Percentiles rank a stretch among this genome's conserved stretches.
These are phyloP conservation scores for Penicillium steckii DNA, from an alignment of 495 filamentous ascomycete species.

Conservation along the genomic window DNA sequence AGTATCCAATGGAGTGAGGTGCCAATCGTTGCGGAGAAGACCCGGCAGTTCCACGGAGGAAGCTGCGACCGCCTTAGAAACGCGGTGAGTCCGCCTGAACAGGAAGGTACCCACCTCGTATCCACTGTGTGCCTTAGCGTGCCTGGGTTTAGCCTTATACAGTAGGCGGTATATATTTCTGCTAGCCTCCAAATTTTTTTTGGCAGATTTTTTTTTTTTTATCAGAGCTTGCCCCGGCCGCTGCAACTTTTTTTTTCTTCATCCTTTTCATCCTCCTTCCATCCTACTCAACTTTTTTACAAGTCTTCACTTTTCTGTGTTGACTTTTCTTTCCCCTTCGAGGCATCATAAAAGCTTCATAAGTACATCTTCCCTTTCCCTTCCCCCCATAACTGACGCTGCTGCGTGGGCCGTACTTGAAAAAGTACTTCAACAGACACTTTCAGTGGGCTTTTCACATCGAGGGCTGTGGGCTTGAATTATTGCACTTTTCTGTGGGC, in stretches of 20 bases:
- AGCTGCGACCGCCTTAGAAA: neutral
- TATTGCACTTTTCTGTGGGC: conserved; percentile 45
- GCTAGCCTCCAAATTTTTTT: conserved; percentile 37
- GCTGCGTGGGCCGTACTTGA: conserved; percentile 39
- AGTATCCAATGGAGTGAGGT: no score
- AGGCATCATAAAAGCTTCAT: conserved; percentile 12
- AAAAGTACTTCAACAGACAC: conserved; percentile 47
- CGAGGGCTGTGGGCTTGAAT: conserved; percentile 51
- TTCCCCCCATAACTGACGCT: conserved; percentile 35
- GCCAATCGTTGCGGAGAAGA: neutral
- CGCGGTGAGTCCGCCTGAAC: conserved; percentile 1
- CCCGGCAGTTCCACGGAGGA: neutral
- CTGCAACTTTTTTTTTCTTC: conserved; percentile 18
- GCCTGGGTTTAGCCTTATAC: conserved; percentile 7
- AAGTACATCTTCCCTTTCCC: conserved; percentile 15
- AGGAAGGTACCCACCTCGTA: conserved; percentile 17
- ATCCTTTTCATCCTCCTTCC: conserved; percentile 22
- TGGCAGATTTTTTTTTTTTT: conserved; percentile 33
- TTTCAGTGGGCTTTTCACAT: conserved; percentile 46
- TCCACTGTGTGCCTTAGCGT: conserved; percentile 11
- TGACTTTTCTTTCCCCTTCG: conserved; percentile 15
- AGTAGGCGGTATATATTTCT: conserved; percentile 33
- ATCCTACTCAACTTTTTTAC: conserved; percentile 11
- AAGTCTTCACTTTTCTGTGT: conserved; percentile 11
- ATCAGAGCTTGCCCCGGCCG: conserved; percentile 30